These are phyloP conservation scores for Alliaria petiolata DNA, from an alignment of 345 rosid genomes.

Conservation along the genomic window DNA sequence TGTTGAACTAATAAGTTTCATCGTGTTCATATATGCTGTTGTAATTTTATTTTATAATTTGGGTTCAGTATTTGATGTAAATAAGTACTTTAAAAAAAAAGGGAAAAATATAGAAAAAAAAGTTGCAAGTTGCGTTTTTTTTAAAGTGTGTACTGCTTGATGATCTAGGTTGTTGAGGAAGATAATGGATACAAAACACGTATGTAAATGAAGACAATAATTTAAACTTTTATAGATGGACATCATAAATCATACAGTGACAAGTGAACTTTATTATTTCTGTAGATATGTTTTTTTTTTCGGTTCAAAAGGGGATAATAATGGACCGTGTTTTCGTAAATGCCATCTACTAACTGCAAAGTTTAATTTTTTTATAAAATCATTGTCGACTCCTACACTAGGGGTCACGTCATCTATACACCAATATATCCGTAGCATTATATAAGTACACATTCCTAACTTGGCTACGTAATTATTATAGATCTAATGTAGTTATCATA, in stretches of 20 bases:
- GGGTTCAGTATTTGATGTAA: neutral
- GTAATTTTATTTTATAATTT: neutral
- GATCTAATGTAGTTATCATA: too few species aligned
- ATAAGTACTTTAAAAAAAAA: neutral
- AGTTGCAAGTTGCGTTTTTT: neutral
- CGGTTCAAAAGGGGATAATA: neutral
- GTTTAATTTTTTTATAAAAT: neutral
- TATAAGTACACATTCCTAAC: neutral
- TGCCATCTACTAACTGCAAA: constrained; percentile 15
- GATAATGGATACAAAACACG: neutral
- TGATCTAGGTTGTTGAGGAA: neutral
- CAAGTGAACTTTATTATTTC: neutral
- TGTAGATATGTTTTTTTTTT: neutral
- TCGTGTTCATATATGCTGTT: neutral
- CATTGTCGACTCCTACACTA: neutral
- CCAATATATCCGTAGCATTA: neutral
- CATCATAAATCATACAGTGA: neutral
- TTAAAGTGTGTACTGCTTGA: neutral
- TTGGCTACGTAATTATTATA: neutral
- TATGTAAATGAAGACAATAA: neutral
- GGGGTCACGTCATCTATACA: too few species aligned
- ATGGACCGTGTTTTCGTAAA: constrained; percentile 5
- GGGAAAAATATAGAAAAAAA: neutral
- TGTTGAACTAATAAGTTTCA: too few species aligned
- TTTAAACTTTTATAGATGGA: neutral